Percentiles rank a stretch among this genome's conserved stretches.
Conservation (phyloP, 306 rosid species). For the Vachellia collinsii region DNA sequence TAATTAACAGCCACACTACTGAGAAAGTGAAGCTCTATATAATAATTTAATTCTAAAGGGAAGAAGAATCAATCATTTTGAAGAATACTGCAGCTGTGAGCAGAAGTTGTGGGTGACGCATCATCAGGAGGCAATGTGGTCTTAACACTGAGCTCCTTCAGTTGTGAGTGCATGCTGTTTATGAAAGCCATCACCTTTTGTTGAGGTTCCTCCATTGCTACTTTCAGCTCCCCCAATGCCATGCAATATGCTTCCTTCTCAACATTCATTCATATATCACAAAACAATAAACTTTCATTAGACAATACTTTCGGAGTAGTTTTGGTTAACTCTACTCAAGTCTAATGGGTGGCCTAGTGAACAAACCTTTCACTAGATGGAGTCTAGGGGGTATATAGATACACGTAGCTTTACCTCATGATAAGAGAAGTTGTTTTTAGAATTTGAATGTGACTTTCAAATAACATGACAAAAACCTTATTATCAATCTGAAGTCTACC, state of each 20-base stretch:
- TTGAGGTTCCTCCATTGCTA: conserved; percentile 86
- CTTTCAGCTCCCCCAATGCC: conserved; percentile 72
- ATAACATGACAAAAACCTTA: too few relatives aligned
- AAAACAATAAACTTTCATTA: too few relatives aligned
- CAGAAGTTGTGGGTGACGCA: conserved; percentile 32
- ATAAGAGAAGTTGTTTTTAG: too few relatives aligned
- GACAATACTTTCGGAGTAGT: background rate
- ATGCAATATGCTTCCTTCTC: conserved; percentile 78
- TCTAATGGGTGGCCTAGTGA: too few relatives aligned
- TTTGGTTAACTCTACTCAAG: too few relatives aligned
- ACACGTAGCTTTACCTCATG: too few relatives aligned
- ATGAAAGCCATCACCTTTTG: conserved; percentile 71
- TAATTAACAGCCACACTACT: background rate
- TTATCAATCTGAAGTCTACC: too few relatives aligned
- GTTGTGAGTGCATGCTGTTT: conserved; percentile 74
- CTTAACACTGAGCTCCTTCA: conserved; percentile 52
- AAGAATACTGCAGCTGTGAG: conserved; percentile 34
- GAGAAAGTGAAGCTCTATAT: conserved; percentile 6
- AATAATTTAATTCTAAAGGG: conserved; percentile 25
- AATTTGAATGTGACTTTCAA: too few relatives aligned
- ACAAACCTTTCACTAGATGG: too few relatives aligned
- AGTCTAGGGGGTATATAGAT: too few relatives aligned
- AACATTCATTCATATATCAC: background rate
- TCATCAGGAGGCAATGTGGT: conserved; percentile 15
- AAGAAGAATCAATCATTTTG: conserved; percentile 24